Evolutionary conservation across 2,329 filamentous ascomycete genomes (phyloP), one percentile per base, ranked within the genome.

Genomic region (Chaetoscypha palmicola): DNA sequence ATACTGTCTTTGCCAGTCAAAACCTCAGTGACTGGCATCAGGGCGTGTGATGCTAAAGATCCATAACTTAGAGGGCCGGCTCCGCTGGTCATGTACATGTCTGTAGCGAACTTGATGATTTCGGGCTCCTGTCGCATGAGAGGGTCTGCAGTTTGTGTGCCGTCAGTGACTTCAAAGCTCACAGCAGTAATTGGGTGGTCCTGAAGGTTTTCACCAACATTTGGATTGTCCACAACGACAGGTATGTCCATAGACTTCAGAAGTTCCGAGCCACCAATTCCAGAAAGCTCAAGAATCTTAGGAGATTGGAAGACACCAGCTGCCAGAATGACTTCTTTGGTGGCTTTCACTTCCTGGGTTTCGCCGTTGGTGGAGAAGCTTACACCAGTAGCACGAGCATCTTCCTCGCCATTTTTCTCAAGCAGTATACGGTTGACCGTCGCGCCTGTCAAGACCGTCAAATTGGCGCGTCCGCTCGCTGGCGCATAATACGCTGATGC

Each of bases 361-460:
- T 23, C 47, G 17, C 44, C 39, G 9, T 40, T 23, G 9, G 35
- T 33, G 5, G 16, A 26, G 2, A 42, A n/a, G 16, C 46, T 31
- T 7, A 57, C 49, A 3, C 50, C 52, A 10, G 47, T 46, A 4
- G 47, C 49, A 7, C 34, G 26, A 24, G 30, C 17, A 16, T 17
- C 43, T n/a, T 36, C 34, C 5, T 5, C 26, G 11, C 14, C 17
- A 2, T 35, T 40, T n/a, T n/a, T n/a, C 26, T 38, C 28, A 2
- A 55, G 21, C 54, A 89, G 81, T 60, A 94, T 68, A 62, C 81
- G 84, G 61, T 78, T 83, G 47, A 92, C 88, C 77, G 86, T 89
- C 11, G 86, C 82, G 59, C 92, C 81, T 59, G 86, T 92, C 44
- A 94, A 70, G 46, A 94, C 73, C 30, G 84, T 90, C 61, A 94